phyloP scores from a whole-genome alignment of 1,284 basidiomycete genomes.

The Anthracocystis panici-leucophaei region DNA sequence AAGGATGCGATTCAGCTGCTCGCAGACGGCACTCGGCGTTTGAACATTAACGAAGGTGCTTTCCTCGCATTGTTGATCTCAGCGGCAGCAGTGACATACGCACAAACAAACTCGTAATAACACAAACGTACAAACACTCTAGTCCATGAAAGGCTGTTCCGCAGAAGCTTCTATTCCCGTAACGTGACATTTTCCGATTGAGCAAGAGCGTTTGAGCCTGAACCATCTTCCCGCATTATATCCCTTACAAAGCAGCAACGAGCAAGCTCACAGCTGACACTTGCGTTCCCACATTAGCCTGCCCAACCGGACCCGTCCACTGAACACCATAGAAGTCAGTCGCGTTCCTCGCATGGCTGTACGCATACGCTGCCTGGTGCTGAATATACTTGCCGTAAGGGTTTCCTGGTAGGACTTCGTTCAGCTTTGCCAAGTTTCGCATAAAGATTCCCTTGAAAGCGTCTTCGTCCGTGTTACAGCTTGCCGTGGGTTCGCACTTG shows the following conservation, averaged over 20 bases:
- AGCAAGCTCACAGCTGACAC: conserved; percentile 18
- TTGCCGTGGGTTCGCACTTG: conserved; percentile 9
- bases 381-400: conserved; percentile 12
- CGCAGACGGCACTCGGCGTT: too few species aligned
- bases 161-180: too few species aligned
- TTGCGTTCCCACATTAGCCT: conserved; percentile 24
- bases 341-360: conserved; percentile 9
- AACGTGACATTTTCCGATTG: too few species aligned
- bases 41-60: too few species aligned
- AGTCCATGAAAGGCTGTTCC: too few species aligned
- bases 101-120: too few species aligned
- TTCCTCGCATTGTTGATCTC: too few species aligned
- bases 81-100: too few species aligned
- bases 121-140: too few species aligned
- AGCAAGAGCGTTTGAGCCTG: too few species aligned
- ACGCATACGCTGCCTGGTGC: conserved; percentile 7
- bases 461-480: conserved; percentile 21
- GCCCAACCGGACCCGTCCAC: conserved; percentile 18
- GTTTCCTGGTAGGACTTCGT: neutral
- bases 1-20: neutral
- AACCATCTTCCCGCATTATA: too few species aligned
- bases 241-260: conserved; percentile 14
- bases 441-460: conserved; percentile 29
- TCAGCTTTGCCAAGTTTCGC: conserved; percentile 19
- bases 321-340: conserved; percentile 27